Evolutionary conservation across 148 eudicot genomes (phyloP).

Genomic region (Vaccinium macrocarpon): DNA sequence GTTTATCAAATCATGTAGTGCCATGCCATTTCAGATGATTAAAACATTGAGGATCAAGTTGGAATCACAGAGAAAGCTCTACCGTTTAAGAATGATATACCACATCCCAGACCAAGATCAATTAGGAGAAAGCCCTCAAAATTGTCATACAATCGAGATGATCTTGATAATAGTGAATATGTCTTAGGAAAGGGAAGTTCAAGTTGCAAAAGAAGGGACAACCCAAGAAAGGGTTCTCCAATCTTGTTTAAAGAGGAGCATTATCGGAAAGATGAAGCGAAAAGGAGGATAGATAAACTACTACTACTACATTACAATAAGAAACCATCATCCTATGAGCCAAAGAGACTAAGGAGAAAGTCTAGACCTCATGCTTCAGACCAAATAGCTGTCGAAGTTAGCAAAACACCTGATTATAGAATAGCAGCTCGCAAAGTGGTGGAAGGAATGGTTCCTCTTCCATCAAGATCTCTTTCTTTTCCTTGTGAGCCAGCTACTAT

Average conservation of each 20-base stretch:
- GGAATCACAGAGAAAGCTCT: conserved; percentile 32
- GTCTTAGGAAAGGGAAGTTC: conserved; percentile 47
- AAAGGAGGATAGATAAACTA: conserved; percentile 70
- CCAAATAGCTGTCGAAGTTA: conserved; percentile 17
- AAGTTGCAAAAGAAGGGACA: conserved; percentile 68
- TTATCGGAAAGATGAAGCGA: conserved; percentile 57
- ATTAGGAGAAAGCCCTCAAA: conserved; percentile 60
- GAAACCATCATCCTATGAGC: conserved; percentile 56
- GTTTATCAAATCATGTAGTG: too few species aligned
- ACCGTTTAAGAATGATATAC: conserved; percentile 42
- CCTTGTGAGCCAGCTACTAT: conserved; percentile 47
- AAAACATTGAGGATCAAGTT: conserved; percentile 20
- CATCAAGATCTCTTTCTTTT: conserved; percentile 69
- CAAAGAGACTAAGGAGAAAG: conserved; percentile 44
- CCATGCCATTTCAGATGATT: conserved; percentile 23
- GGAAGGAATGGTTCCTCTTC: conserved; percentile 33
- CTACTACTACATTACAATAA: conserved; percentile 79
- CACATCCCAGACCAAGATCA: conserved; percentile 66
- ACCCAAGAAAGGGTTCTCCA: conserved; percentile 68
- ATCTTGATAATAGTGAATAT: conserved; percentile 38
- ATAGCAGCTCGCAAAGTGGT: conserved; percentile 17
- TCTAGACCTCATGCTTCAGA: conserved; percentile 20
- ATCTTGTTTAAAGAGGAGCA: conserved; percentile 61
- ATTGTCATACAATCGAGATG: conserved; percentile 38
- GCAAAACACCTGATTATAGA: conserved; percentile 26